Evolutionary conservation across 495 filamentous ascomycete genomes (phyloP).

Genomic region (Aspergillus bridgeri): DNA sequence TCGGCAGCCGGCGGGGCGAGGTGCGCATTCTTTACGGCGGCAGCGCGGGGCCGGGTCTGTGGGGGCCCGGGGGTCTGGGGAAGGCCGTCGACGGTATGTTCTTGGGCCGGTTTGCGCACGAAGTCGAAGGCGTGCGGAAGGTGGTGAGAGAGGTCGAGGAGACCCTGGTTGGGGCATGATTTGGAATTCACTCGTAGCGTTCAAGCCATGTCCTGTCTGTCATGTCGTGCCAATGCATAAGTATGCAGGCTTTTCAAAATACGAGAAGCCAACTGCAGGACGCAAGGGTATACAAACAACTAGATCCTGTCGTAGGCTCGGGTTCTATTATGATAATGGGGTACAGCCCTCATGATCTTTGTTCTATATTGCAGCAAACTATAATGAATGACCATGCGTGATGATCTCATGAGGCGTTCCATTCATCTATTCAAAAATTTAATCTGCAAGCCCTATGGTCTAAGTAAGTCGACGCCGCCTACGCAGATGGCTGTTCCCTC

Average conservation of each 20-base stretch:
- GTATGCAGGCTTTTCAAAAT: neutral
- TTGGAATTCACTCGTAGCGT: neutral
- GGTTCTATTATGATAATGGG: neutral
- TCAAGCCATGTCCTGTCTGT: neutral
- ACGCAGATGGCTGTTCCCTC: neutral
- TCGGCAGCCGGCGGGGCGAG: conserved; percentile 42
- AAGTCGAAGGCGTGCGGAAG: conserved; percentile 60
- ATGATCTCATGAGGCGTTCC: neutral
- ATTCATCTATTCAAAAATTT: neutral
- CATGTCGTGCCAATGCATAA: neutral
- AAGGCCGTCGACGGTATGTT: conserved; percentile 79
- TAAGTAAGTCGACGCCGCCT: neutral
- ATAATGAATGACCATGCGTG: neutral
- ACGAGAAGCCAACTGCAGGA: neutral
- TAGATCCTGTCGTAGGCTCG: no score
- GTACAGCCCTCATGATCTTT: neutral
- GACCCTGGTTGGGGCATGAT: no score
- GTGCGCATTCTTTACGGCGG: conserved; percentile 76
- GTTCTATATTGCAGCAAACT: neutral
- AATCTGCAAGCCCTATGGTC: neutral
- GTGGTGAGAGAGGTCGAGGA: conserved; percentile 67
- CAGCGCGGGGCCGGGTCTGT: conserved; percentile 74
- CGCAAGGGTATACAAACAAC: neutral
- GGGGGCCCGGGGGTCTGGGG: conserved; percentile 53
- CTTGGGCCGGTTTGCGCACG: conserved; percentile 76